phyloP scores from a whole-genome alignment of 2,329 filamentous ascomycete species.

The Ophiostoma quercus region DNA sequence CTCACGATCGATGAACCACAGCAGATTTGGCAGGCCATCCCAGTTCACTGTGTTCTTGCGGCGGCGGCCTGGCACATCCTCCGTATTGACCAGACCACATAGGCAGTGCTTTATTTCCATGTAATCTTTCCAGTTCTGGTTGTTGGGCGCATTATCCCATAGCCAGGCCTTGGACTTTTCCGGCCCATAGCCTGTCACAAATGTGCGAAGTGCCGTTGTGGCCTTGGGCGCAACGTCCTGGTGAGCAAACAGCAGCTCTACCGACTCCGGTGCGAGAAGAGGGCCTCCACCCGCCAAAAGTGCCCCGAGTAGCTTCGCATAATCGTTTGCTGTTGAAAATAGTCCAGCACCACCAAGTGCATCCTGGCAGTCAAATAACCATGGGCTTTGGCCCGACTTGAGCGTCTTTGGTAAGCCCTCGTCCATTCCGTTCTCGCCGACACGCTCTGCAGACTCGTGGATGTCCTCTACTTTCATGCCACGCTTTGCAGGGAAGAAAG shows the following conservation, averaged over 20 bases:
- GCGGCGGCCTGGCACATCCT: slow-evolving; percentile 38
- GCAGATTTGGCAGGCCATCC: slow-evolving; percentile 43
- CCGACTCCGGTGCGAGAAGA: background rate
- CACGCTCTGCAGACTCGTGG: background rate
- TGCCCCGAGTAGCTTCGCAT: background rate
- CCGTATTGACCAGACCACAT: slow-evolving; percentile 38
- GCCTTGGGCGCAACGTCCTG: background rate
- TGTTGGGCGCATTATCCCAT: background rate
- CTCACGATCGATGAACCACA: slow-evolving; percentile 48
- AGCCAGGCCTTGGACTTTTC: background rate
- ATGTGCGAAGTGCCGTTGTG: background rate
- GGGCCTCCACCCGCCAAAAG: background rate
- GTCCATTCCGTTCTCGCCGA: background rate
- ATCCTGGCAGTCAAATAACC: background rate
- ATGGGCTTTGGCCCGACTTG: background rate
- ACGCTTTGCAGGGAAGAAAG: background rate
- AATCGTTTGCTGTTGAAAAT: background rate
- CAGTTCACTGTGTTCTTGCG: slow-evolving; percentile 41
- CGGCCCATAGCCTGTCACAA: background rate
- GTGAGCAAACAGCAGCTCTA: background rate
- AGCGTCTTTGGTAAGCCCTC: background rate
- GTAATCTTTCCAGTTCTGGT: slow-evolving; percentile 33
- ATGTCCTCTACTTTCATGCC: background rate
- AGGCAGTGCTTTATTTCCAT: slow-evolving; percentile 39
- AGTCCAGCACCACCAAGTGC: background rate